Conservation (phyloP, 164 flowering plant species). For the Vitis cinerea region DNA sequence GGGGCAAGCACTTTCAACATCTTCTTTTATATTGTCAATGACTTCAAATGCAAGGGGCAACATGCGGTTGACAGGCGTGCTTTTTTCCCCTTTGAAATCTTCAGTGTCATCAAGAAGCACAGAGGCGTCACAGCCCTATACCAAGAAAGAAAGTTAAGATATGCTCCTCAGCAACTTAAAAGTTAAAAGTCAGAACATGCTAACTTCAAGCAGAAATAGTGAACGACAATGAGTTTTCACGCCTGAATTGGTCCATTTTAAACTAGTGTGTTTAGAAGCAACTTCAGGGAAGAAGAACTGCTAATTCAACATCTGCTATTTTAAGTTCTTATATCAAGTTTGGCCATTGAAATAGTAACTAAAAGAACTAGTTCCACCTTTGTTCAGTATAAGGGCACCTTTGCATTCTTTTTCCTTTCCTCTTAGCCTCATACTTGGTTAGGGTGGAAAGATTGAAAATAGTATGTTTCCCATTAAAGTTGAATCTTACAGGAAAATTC, state of each 20-base stretch:
- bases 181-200: neutral
- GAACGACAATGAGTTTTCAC: neutral
- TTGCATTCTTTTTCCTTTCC: too few relatives aligned
- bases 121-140: conserved; percentile 80
- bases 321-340: neutral
- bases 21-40: conserved; percentile 59
- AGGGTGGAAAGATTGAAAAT: too few relatives aligned
- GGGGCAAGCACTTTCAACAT: conserved; percentile 56
- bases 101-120: conserved; percentile 57
- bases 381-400: too few relatives aligned
- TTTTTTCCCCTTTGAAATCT: conserved; percentile 57
- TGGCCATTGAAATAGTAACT: too few relatives aligned
- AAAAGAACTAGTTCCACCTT: too few relatives aligned
- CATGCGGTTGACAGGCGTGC: conserved; percentile 42
- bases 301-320: neutral
- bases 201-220: neutral
- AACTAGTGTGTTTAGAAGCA: neutral
- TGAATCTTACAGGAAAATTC: too few relatives aligned
- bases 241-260: neutral
- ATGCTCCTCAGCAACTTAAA: neutral
- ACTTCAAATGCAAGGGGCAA: conserved; percentile 55
- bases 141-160: neutral
- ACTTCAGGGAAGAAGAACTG: neutral
- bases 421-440: too few relatives aligned
- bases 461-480: too few relatives aligned